These are phyloP conservation scores for Haplosporangium gracile DNA, from an alignment of 192 early-diverging fungal genomes.

Conservation along the genomic window DNA sequence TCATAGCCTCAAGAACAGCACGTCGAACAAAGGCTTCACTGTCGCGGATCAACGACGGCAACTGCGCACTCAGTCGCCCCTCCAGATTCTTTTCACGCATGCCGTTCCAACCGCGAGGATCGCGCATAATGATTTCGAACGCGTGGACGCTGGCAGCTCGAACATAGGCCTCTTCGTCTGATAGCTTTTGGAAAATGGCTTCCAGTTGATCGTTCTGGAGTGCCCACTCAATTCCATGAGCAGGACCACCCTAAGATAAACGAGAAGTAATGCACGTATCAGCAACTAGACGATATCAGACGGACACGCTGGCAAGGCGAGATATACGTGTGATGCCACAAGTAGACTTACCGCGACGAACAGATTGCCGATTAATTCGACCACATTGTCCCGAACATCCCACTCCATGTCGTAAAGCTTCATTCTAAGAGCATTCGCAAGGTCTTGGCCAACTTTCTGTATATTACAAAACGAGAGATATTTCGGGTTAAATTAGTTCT, in stretches of 20 bases:
- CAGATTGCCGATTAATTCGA: slow-evolving; percentile 65
- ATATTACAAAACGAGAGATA: background rate
- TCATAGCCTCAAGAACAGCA: slow-evolving; percentile 64
- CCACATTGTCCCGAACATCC: slow-evolving; percentile 65
- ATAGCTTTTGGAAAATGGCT: slow-evolving; percentile 54
- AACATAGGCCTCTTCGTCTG: slow-evolving; percentile 66
- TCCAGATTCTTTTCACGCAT: slow-evolving; percentile 56
- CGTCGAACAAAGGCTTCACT: slow-evolving; percentile 66
- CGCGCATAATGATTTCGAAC: slow-evolving; percentile 58
- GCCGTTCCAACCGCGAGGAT: slow-evolving; percentile 62
- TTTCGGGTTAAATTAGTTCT: background rate
- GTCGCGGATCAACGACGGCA: slow-evolving; percentile 64
- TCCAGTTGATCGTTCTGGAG: slow-evolving; percentile 56
- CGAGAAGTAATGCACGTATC: background rate
- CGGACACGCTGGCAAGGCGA: background rate
- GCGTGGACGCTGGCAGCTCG: slow-evolving; percentile 62
- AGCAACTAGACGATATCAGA: background rate
- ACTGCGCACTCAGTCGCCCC: slow-evolving; percentile 38
- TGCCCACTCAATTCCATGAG: slow-evolving; percentile 58
- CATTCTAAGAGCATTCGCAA: slow-evolving; percentile 50
- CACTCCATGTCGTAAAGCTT: slow-evolving; percentile 64
- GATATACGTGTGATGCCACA: background rate
- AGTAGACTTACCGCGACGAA: slow-evolving; percentile 44
- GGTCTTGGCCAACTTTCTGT: slow-evolving; percentile 41
- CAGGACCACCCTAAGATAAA: slow-evolving; percentile 23